These are phyloP conservation scores for Schizosaccharomyces lindneri DNA, from an alignment of 805 yeast genomes.

Conservation along the genomic window DNA sequence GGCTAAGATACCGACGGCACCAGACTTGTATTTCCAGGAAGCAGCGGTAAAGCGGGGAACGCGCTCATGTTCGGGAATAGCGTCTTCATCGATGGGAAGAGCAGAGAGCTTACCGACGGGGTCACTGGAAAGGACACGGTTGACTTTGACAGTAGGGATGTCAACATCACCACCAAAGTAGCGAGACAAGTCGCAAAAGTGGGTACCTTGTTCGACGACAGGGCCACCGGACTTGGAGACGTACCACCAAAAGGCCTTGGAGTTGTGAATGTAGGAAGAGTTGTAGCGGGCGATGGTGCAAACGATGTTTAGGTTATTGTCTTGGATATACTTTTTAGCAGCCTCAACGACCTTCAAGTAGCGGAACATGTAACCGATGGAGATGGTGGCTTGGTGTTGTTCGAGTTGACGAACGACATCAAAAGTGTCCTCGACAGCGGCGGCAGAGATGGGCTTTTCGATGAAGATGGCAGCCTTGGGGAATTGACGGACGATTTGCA, in stretches of 20 bases:
- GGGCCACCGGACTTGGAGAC: conserved; percentile 9
- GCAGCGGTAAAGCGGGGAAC: conserved; percentile 9
- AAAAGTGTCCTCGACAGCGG: conserved; percentile 7
- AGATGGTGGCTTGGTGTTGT: conserved; percentile 3
- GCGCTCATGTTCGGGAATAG: conserved; percentile 6
- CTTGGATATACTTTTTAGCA: conserved; percentile 6
- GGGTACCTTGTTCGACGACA: conserved; percentile 9
- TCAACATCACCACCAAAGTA: conserved; percentile 8
- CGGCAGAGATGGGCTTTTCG: conserved; percentile 8
- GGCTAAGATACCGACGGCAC: conserved; percentile 8
- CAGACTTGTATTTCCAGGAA: conserved; percentile 7
- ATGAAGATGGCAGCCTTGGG: conserved; percentile 5
- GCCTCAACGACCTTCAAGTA: conserved; percentile 9
- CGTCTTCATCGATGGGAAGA: conserved; percentile 6
- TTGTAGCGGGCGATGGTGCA: conserved; percentile 7
- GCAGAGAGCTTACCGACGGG: conserved; percentile 7
- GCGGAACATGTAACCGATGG: conserved; percentile 9
- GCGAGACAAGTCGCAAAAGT: conserved; percentile 8
- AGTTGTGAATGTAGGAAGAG: conserved; percentile 5
- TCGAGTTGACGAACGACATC: conserved; percentile 5
- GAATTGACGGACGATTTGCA: conserved; percentile 4
- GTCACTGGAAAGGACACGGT: conserved; percentile 6
- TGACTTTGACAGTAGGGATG: conserved; percentile 6
- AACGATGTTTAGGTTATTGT: conserved; percentile 6
- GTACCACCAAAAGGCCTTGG: conserved; percentile 8